Base-by-base conservation (phyloP, 2,329 filamentous ascomycete genomes). In the Aspergillus brasiliensis region DNA sequence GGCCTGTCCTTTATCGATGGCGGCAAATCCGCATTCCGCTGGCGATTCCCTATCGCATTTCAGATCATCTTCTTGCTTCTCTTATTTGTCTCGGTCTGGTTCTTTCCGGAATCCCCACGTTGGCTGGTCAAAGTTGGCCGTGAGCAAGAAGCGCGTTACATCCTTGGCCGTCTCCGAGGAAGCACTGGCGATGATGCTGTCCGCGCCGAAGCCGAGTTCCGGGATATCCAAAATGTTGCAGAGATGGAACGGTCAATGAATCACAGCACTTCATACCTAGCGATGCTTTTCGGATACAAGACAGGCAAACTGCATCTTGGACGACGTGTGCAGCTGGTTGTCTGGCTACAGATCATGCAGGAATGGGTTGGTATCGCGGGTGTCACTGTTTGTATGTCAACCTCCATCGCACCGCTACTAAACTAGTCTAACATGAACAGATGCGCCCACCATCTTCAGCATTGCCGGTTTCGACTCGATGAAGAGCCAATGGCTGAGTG, bases 281-380 rank as follows among this genome's bases (percentile, higher is more conserved):
- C 84, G 51, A 91, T 91, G 88, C 75, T 91, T 1, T 86, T 89
- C 55, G 87, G 87, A 2, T 82, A 85, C 57, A 86, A 86, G 2
- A 88, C 86, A 0, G 88, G 81, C 1, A 85, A 88, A 54, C 73
- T 91, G 8, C 88, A 91, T 63, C 88, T 85, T 0, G 88, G 84
- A 0, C 81, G 88, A 1, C 84, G 89, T 5, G 87, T 90, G 0
- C 87, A 90, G 67, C 81, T 91, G 1, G 87, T 88, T 3, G 81
- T 91, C 37, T 91, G 88, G 87, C 79, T 91, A 8, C 87, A 90
- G 74, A 88, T 90, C 47, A 83, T 90, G 69, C 87, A 90, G 67
- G 85, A 89, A 66, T 89, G 87, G 86, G 83, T 87, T 54, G 87
- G 88, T 0, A 90, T 91, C 61, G 87, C 88, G 0, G 88, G 86